phyloP scores from a whole-genome alignment of 306 rosid genomes.

The Sophora flavescens region DNA sequence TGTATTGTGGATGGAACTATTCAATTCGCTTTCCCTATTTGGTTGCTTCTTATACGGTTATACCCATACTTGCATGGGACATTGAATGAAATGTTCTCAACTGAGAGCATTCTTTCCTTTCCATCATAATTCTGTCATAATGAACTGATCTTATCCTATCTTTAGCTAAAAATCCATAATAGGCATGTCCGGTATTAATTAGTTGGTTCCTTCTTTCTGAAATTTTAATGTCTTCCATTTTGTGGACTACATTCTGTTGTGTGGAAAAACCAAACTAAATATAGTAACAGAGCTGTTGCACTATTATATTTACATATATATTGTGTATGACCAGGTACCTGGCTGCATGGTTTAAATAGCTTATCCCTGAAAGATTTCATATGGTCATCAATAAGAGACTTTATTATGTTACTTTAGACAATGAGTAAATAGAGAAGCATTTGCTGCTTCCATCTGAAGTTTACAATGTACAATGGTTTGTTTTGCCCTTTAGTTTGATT shows the following conservation, averaged over 20 bases:
- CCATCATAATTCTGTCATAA: constrained; percentile 20
- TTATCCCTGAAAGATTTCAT: not conserved
- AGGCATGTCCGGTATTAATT: not conserved
- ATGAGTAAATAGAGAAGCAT: not conserved
- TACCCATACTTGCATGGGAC: constrained; percentile 4
- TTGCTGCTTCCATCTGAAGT: not conserved
- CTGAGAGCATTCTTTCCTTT: constrained; percentile 5
- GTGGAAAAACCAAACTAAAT: constrained; percentile 1
- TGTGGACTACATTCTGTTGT: not conserved
- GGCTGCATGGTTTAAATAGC: constrained; percentile 1
- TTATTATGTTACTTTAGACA: not conserved
- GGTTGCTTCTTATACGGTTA: constrained; percentile 24
- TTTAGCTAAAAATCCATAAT: not conserved
- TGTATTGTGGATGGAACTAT: not conserved
- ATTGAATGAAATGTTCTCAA: constrained; percentile 18
- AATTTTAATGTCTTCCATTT: not conserved
- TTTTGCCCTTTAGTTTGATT: not conserved
- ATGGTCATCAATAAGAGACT: not conserved
- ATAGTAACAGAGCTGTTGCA: constrained; percentile 4
- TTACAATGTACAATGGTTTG: not conserved
- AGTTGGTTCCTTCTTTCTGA: constrained; percentile 12
- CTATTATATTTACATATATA: not conserved
- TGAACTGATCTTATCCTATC: not conserved
- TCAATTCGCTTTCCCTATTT: constrained; percentile 33
- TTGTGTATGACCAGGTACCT: not conserved